These are phyloP conservation scores for Colletotrichum falcatum DNA, from an alignment of 2,329 filamentous ascomycete species.

Conservation along the genomic window DNA sequence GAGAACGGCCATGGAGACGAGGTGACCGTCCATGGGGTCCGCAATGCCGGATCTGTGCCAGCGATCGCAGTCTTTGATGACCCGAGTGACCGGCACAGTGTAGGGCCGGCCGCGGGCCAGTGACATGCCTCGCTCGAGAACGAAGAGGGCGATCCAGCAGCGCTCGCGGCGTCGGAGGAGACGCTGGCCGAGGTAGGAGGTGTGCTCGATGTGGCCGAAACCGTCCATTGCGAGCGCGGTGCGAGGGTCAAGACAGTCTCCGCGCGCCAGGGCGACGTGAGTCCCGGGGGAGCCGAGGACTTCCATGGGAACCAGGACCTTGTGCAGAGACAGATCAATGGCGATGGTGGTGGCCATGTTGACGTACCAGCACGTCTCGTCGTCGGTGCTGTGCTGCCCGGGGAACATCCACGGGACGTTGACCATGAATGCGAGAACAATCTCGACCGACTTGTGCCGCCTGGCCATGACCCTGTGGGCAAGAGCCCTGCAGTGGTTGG, in stretches of 20 bases:
- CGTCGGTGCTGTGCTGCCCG: slow-evolving; percentile 75
- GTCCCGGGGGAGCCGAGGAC: slow-evolving; percentile 59
- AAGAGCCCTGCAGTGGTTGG: slow-evolving; percentile 72
- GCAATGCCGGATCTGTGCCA: slow-evolving; percentile 75
- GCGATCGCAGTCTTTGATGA: slow-evolving; percentile 74
- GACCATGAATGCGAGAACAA: slow-evolving; percentile 80
- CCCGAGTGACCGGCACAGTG: slow-evolving; percentile 73
- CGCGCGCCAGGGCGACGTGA: slow-evolving; percentile 65
- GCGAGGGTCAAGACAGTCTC: slow-evolving; percentile 76
- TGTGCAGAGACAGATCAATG: slow-evolving; percentile 77
- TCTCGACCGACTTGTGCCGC: slow-evolving; percentile 77
- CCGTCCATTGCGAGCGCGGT: slow-evolving; percentile 76
- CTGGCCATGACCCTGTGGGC: slow-evolving; percentile 71
- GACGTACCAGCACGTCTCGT: slow-evolving; percentile 79
- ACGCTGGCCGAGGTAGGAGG: slow-evolving; percentile 69
- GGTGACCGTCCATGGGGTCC: slow-evolving; percentile 76
- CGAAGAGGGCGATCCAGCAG: slow-evolving; percentile 78
- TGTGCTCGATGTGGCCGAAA: slow-evolving; percentile 71
- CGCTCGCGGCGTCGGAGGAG: slow-evolving; percentile 74
- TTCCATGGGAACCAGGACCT: slow-evolving; percentile 70
- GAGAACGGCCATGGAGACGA: slow-evolving; percentile 78
- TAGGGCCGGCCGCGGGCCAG: slow-evolving; percentile 77
- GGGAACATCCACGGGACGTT: slow-evolving; percentile 82
- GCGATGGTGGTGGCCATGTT: slow-evolving; percentile 77
- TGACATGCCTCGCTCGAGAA: slow-evolving; percentile 78